A percentile compares a stretch with the other conserved stretches of the same genome.
phyloP scores from a whole-genome alignment of 768 basidiomycete species.

The Termitomyces sp. region DNA sequence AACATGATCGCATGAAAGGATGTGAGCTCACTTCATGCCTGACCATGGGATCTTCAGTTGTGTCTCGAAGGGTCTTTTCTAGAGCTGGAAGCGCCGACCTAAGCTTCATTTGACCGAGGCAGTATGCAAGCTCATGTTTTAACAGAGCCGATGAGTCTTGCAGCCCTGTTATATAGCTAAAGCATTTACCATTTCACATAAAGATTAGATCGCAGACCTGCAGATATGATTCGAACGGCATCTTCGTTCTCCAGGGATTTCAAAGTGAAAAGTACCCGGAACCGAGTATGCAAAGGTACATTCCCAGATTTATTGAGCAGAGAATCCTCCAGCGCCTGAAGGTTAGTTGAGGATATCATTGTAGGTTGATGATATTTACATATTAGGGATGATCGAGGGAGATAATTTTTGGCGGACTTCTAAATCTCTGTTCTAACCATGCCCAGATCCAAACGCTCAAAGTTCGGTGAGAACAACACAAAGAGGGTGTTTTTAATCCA shows the following conservation, averaged over 20 bases:
- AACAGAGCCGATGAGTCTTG: constrained; percentile 82
- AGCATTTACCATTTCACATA: constrained; percentile 4
- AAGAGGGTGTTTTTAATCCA: constrained; percentile 2
- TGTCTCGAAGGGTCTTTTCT: constrained; percentile 66
- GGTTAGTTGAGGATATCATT: constrained; percentile 41
- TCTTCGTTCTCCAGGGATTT: constrained; percentile 77
- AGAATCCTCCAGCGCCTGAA: constrained; percentile 62
- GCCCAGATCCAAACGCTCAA: constrained; percentile 87
- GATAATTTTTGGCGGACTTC: constrained; percentile 46
- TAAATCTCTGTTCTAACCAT: constrained; percentile 40
- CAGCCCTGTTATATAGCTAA: constrained; percentile 52
- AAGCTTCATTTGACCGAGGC: constrained; percentile 86
- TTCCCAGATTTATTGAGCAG: constrained; percentile 74
- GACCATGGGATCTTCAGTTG: constrained; percentile 88
- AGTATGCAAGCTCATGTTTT: constrained; percentile 97
- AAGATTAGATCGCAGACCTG: constrained; percentile 44
- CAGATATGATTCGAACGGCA: constrained; percentile 79
- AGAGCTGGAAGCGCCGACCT: constrained; percentile 71
- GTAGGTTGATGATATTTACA: constrained; percentile 15
- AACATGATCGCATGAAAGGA: not conserved
- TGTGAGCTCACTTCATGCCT: constrained; percentile 74
- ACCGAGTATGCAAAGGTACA: constrained; percentile 79
- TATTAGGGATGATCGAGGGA: constrained; percentile 17
- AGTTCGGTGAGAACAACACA: constrained; percentile 57
- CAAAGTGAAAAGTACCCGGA: constrained; percentile 87